These are phyloP conservation scores for Lachnellula cervina DNA, from an alignment of 2,329 filamentous ascomycete genomes.

Conservation along the genomic window DNA sequence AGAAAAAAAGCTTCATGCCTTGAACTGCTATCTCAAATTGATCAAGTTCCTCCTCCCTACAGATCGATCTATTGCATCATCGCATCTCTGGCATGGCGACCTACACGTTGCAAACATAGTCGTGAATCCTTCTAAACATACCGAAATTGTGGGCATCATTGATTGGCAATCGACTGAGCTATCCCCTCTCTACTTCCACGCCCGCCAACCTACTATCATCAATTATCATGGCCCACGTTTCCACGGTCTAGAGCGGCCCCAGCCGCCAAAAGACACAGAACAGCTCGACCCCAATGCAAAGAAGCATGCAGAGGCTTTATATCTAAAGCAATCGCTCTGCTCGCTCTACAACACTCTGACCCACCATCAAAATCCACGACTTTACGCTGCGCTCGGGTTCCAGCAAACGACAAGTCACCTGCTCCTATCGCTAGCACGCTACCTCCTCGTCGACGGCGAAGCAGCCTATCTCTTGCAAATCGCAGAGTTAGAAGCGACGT, in stretches of 20 bases:
- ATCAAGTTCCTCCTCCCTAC: constrained; percentile 1
- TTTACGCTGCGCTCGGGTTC: constrained; percentile 12
- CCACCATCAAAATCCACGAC: constrained; percentile 6
- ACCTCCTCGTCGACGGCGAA: constrained; percentile 13
- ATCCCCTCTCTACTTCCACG: constrained; percentile 35
- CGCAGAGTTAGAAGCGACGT: constrained; percentile 4
- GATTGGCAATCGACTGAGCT: constrained; percentile 38
- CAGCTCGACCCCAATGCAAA: constrained; percentile 33
- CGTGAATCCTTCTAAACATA: constrained; percentile 34
- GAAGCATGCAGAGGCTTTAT: constrained; percentile 18
- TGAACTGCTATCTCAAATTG: constrained; percentile 3
- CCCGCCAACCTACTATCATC: constrained; percentile 1
- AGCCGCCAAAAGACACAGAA: constrained; percentile 25
- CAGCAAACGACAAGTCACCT: constrained; percentile 11
- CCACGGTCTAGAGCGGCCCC: constrained; percentile 3
- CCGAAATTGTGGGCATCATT: constrained; percentile 34
- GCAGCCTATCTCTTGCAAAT: constrained; percentile 13
- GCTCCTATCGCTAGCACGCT: constrained; percentile 9
- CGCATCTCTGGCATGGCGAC: constrained; percentile 34
- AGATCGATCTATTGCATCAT: constrained; percentile 9
- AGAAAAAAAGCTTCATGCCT: constrained; percentile 5
- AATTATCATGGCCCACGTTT: background rate
- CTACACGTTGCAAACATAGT: constrained; percentile 39
- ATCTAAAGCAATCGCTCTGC: constrained; percentile 9
- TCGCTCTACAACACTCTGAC: constrained; percentile 8